phyloP scores from a whole-genome alignment of 306 rosid species.

The Fagus crenata region DNA sequence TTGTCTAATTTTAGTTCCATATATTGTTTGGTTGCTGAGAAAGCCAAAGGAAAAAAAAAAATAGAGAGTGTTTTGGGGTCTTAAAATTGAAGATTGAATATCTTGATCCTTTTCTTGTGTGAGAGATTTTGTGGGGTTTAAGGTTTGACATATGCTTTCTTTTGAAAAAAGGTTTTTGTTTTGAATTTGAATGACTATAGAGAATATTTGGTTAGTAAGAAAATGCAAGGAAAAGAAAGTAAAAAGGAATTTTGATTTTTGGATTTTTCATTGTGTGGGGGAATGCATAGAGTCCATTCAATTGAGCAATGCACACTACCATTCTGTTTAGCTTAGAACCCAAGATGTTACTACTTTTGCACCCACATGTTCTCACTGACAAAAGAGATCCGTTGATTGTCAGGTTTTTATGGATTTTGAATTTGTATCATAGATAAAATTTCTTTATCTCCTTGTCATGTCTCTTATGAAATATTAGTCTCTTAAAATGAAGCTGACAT shows the following conservation, averaged over 20 bases:
- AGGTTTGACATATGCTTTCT: background rate
- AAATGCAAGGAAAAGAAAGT: background rate
- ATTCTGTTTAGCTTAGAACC: background rate
- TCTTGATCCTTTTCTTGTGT: background rate
- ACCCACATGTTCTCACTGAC: background rate
- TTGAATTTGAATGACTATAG: background rate
- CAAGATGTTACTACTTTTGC: background rate
- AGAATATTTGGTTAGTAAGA: background rate
- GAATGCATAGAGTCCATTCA: background rate
- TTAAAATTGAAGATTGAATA: background rate
- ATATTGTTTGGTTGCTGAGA: constrained; percentile 2
- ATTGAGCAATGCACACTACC: background rate
- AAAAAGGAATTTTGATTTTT: no score
- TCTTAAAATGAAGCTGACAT: constrained; percentile 20
- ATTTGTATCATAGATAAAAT: constrained; percentile 7
- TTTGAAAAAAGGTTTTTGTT: no score
- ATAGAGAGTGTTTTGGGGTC: background rate
- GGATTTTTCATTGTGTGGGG: background rate
- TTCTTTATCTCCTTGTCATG: background rate
- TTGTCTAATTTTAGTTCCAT: background rate
- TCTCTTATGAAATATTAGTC: constrained; percentile 15
- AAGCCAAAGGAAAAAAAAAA: background rate
- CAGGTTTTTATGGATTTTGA: background rate
- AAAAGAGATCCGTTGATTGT: background rate
- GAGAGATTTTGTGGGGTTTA: background rate